Evolutionary conservation across 2,329 filamentous ascomycete genomes (phyloP).

Genomic region (Paracoccidioides brasiliensis): DNA sequence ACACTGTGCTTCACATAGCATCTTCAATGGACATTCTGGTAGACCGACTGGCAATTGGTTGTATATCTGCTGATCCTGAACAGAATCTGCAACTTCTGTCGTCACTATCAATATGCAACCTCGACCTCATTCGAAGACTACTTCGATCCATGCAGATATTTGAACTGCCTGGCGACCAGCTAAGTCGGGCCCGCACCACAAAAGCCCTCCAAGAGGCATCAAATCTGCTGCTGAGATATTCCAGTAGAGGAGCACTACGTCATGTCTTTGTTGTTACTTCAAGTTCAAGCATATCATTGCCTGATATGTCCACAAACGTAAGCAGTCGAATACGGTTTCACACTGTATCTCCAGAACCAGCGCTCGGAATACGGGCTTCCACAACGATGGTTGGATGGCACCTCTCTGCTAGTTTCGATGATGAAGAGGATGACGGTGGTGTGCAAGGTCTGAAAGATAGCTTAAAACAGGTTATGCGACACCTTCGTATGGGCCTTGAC

Average conservation of each 20-base stretch:
- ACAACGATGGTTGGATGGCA: slow-evolving; percentile 18
- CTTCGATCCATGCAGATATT: slow-evolving; percentile 14
- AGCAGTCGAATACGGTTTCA: slow-evolving; percentile 21
- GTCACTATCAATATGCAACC: slow-evolving; percentile 15
- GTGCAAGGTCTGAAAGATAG: slow-evolving; percentile 14
- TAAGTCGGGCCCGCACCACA: slow-evolving; percentile 6
- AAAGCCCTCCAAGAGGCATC: slow-evolving; percentile 16
- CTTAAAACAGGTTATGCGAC: slow-evolving; percentile 14
- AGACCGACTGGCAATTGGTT: slow-evolving; percentile 18
- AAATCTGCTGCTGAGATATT: slow-evolving; percentile 13
- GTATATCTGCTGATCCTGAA: slow-evolving; percentile 12
- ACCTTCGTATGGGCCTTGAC: slow-evolving; percentile 19
- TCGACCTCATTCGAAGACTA: slow-evolving; percentile 11
- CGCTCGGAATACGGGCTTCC: slow-evolving; percentile 11
- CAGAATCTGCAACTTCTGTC: slow-evolving; percentile 17
- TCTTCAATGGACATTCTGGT: slow-evolving; percentile 14
- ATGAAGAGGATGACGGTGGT: slow-evolving; percentile 5
- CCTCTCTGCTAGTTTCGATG: slow-evolving; percentile 14
- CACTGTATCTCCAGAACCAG: slow-evolving; percentile 19
- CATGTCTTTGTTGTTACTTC: slow-evolving; percentile 24
- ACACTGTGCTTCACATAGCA: slow-evolving; percentile 15
- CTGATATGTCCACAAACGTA: slow-evolving; percentile 10
- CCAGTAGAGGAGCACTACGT: slow-evolving; percentile 17
- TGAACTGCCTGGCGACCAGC: slow-evolving; percentile 7
- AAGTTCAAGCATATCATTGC: slow-evolving; percentile 11